phyloP scores from a whole-genome alignment of 345 rosid species.

The Dovyalis caffra region DNA sequence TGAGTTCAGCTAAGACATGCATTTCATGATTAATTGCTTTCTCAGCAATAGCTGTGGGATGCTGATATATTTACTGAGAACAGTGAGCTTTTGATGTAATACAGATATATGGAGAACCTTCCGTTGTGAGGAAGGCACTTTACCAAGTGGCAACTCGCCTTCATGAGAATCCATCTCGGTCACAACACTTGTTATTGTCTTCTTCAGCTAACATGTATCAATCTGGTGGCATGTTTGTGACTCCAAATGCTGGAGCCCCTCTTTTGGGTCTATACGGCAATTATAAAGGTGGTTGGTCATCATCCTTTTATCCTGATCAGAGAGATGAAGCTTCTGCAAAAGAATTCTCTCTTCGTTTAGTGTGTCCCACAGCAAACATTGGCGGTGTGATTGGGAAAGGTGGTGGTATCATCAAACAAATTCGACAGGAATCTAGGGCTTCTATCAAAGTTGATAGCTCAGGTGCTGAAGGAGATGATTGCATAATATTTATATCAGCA shows the following conservation, averaged over 20 bases:
- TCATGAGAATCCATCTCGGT: slow-evolving; percentile 36
- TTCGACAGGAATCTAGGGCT: slow-evolving; percentile 38
- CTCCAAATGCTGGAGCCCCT: slow-evolving; percentile 25
- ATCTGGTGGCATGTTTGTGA: slow-evolving; percentile 25
- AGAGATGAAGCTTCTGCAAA: slow-evolving; percentile 30
- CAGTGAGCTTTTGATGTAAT: background rate
- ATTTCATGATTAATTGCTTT: background rate
- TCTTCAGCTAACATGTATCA: slow-evolving; percentile 25
- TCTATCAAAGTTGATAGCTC: slow-evolving; percentile 37
- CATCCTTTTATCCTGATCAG: slow-evolving; percentile 23
- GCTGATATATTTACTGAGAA: background rate
- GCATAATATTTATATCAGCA: slow-evolving; percentile 36
- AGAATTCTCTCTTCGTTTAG: slow-evolving; percentile 33
- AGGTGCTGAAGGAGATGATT: slow-evolving; percentile 36
- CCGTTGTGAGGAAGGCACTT: slow-evolving; percentile 28
- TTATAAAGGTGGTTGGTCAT: slow-evolving; percentile 32
- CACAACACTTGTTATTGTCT: slow-evolving; percentile 31
- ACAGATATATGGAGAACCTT: slow-evolving; percentile 35
- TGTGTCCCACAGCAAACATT: slow-evolving; percentile 32
- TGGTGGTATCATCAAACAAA: slow-evolving; percentile 31
- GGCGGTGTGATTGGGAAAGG: slow-evolving; percentile 38
- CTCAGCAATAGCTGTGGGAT: background rate
- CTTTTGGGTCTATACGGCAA: slow-evolving; percentile 26
- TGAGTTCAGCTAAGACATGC: background rate
- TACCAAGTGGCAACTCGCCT: slow-evolving; percentile 33